A percentile compares a stretch with the other conserved stretches of the same genome.
These are phyloP conservation scores for Cercospora sesami DNA, from an alignment of 2,329 filamentous ascomycete species.

Conservation along the genomic window DNA sequence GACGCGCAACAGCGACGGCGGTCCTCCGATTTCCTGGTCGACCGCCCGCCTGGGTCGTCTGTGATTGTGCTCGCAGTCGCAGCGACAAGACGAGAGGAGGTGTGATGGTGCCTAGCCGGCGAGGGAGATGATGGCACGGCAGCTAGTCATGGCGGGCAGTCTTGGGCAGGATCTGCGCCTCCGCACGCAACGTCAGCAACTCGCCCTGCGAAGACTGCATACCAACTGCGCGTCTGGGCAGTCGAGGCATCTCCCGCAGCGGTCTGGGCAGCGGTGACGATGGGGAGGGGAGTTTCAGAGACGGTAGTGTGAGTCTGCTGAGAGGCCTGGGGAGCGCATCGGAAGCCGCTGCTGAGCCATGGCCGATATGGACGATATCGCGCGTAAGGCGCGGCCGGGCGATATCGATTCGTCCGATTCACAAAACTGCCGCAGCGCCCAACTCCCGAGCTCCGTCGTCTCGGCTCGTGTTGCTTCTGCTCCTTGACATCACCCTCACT, in stretches of 20 bases:
- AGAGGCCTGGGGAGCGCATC: not conserved
- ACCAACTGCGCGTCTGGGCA: not conserved
- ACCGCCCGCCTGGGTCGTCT: not conserved
- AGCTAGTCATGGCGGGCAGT: not conserved
- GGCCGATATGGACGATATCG: not conserved
- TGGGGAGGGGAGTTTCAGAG: too few species aligned
- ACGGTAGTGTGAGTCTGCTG: not conserved
- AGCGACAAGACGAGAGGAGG: not conserved
- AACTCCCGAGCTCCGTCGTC: conserved; percentile 9
- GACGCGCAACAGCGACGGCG: not conserved
- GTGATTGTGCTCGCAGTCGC: not conserved
- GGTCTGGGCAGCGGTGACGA: not conserved
- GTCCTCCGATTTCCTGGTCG: not conserved
- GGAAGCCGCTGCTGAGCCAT: not conserved
- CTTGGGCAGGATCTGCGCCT: conserved; percentile 11
- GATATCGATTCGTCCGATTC: not conserved
- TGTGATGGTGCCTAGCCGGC: not conserved
- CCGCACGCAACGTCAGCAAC: not conserved
- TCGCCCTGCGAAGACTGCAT: not conserved
- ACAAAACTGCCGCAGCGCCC: not conserved
- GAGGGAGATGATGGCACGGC: not conserved
- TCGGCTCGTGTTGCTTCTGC: conserved; percentile 12
- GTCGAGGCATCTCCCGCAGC: not conserved
- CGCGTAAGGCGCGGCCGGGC: not conserved
- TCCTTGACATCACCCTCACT: not conserved